Evolutionary conservation across 768 basidiomycete species (phyloP).

Genomic region (Amanita polypyramis): DNA sequence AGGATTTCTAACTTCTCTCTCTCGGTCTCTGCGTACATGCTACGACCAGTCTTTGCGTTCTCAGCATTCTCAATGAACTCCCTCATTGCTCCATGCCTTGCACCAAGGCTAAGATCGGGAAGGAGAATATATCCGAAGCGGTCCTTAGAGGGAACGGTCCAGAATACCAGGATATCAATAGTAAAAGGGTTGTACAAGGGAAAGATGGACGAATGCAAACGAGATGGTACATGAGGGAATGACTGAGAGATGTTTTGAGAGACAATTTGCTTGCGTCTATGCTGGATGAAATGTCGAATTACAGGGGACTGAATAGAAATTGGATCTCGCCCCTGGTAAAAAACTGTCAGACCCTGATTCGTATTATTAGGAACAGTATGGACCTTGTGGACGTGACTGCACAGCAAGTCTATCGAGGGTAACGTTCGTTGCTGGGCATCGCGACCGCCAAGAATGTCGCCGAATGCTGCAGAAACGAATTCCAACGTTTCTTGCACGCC

Average conservation of each 20-base stretch:
- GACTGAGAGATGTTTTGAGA: conserved; percentile 17
- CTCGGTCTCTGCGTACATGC: conserved; percentile 87
- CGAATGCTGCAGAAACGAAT: conserved; percentile 44
- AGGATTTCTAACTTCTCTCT: conserved; percentile 61
- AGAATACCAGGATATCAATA: conserved; percentile 68
- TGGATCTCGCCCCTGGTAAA: not conserved
- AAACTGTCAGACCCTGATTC: not conserved
- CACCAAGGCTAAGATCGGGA: conserved; percentile 54
- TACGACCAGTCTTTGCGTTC: conserved; percentile 58
- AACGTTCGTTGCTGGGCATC: conserved; percentile 30
- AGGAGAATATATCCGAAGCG: conserved; percentile 54
- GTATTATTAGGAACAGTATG: not conserved
- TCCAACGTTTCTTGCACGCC: conserved; percentile 31
- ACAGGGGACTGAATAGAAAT: conserved; percentile 16
- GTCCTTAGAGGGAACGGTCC: conserved; percentile 53
- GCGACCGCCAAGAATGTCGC: conserved; percentile 38
- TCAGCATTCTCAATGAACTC: conserved; percentile 51
- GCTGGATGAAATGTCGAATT: conserved; percentile 38
- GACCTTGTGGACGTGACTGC: conserved; percentile 38
- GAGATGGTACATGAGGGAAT: conserved; percentile 48
- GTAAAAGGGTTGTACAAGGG: conserved; percentile 69
- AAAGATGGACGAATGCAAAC: conserved; percentile 51
- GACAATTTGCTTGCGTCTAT: conserved; percentile 34
- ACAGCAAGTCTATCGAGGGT: conserved; percentile 43
- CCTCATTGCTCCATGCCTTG: conserved; percentile 54